Base-by-base conservation (phyloP, 257 asterid species). In the Agastache rugosa region DNA sequence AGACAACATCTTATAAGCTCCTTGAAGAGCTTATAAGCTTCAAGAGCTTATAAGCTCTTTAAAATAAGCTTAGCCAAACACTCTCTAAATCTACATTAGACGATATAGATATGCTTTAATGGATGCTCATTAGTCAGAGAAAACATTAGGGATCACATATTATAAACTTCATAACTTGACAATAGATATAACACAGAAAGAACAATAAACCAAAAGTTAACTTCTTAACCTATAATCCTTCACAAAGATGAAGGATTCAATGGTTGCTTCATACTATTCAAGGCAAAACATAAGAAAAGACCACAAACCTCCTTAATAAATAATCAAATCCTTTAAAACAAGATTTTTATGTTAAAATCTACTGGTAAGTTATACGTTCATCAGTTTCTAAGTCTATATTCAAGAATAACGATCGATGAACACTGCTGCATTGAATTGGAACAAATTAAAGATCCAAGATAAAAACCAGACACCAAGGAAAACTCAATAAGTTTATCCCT, bases 21-120 rank as follows among this genome's bases (percentile, higher is more conserved):
- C n/a, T n/a, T n/a, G n/a, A n/a, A n/a, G n/a, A n/a, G n/a, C n/a
- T n/a, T n/a, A n/a, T n/a, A n/a, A n/a, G n/a, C n/a, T n/a, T n/a
- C n/a, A n/a, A n/a, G n/a, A n/a, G n/a, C n/a, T n/a, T n/a, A n/a
- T n/a, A n/a, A n/a, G n/a, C n/a, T n/a, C n/a, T n/a, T n/a, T n/a
- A n/a, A n/a, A n/a, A n/a, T n/a, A n/a, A n/a, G n/a, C n/a, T n/a
- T n/a, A n/a, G n/a, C n/a, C n/a, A n/a, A n/a, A n/a, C n/a, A n/a
- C n/a, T n/a, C n/a, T n/a, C n/a, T n/a, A 9, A 14, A 75, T 58
- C 71, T 29, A 67, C 12, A 56, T 56, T 31, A 65, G 68, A 50
- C 20, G 19, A 58, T 35, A 67, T 27, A 29, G 44, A 34, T 19
- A 67, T 1, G 73, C 16, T n/a, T 16, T 17, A 25, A 17, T 4